Conservation (phyloP, 257 asterid genomes). For the Jasminum sambac region DNA sequence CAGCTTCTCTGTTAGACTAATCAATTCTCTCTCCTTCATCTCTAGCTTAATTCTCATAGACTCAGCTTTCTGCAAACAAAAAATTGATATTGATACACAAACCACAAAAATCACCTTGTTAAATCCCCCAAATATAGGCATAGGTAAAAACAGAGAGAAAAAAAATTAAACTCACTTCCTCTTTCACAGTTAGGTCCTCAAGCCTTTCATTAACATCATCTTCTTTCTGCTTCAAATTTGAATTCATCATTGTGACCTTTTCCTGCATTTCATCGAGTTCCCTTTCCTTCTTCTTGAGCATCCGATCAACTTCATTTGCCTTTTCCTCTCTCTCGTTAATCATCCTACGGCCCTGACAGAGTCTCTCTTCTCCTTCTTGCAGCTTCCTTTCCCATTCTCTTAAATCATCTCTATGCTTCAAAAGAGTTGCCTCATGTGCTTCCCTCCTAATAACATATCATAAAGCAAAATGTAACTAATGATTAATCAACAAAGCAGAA, state of each 20-base stretch:
- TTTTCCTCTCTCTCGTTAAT: conserved; percentile 80
- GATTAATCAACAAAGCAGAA: neutral
- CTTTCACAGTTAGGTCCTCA: conserved; percentile 46
- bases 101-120: neutral
- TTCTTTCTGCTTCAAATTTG: conserved; percentile 59
- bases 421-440: conserved; percentile 58
- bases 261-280: conserved; percentile 56
- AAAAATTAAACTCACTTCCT: conserved; percentile 83
- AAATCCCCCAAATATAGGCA: neutral
- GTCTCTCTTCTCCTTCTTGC: conserved; percentile 86
- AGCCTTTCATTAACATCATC: conserved; percentile 51
- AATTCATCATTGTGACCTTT: conserved; percentile 42
- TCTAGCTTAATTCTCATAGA: conserved; percentile 46
- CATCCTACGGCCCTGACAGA: conserved; percentile 59
- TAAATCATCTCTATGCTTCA: conserved; percentile 69
- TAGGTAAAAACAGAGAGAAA: too few relatives aligned
- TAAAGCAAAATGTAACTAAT: conserved; percentile 7
- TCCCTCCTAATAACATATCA: conserved; percentile 51
- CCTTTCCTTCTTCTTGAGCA: conserved; percentile 53
- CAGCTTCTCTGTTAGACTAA: conserved; percentile 58
- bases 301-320: conserved; percentile 45
- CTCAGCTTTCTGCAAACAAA: conserved; percentile 62
- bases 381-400: conserved; percentile 74
- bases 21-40: conserved; percentile 62
- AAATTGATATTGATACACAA: conserved; percentile 12